Evolutionary conservation across 805 yeast species (phyloP), one percentile per base, ranked within the genome.

Genomic region (Ogataea nonfermentans): DNA sequence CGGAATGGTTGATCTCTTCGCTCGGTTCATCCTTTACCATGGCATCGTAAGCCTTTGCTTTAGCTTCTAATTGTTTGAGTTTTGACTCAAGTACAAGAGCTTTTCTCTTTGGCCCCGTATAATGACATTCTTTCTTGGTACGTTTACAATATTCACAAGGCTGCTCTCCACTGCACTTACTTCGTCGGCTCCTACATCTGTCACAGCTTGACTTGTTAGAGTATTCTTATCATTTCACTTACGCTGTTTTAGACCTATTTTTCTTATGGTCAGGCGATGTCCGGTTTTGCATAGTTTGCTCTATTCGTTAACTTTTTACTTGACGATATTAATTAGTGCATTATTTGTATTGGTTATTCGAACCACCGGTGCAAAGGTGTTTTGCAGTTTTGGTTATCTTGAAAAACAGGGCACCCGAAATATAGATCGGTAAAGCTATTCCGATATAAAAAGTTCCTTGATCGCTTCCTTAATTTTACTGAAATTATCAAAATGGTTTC

Each of bases 401-500:
- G 15, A 6, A n/a, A n/a, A n/a, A n/a, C n/a, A n/a, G n/a, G n/a
- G n/a, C n/a, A n/a, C n/a, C n/a, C n/a, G n/a, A n/a, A 14, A 12
- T 12, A 6, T 6, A 25, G 7, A 25, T 25, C 15, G 29, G 13
- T 25, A n/a, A 13, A 25, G 13, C 29, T 25, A n/a, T 25, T n/a
- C 14, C 17, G 17, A n/a, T n/a, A 12, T n/a, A 29, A 14, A 14
- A 14, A 14, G 31, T 14, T n/a, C 9, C 9, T 12, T 25, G 7
- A 9, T 9, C 29, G 7, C 13, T 6, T 25, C 9, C 22, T 15
- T 5, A 26, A 10, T 24, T n/a, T 14, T 16, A 19, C 25, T 11
- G 13, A 13, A 31, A 13, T 13, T 9, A 12, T 24, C 15, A 11
- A 23, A 5, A 41, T 41, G 45, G 45, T 41, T 32, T 41, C 40